phyloP scores from a whole-genome alignment of 83 land plant species.

The Isoetes engelmannii region DNA sequence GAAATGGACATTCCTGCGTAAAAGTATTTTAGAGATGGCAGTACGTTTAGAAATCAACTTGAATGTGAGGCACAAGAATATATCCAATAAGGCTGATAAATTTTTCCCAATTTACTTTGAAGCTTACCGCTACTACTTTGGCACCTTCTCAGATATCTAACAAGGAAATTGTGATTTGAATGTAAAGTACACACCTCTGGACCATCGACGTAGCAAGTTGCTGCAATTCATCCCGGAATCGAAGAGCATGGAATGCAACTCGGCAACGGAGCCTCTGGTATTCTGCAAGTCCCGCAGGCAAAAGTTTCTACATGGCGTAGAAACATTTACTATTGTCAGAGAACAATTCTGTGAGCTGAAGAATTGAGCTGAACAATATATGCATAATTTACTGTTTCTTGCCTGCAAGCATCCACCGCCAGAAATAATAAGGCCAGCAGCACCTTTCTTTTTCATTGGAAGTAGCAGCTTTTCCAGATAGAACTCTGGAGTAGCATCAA shows the following conservation, averaged over 20 bases:
- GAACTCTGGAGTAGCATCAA: constrained; percentile 47
- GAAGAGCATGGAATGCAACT: constrained; percentile 90
- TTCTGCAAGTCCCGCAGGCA: constrained; percentile 66
- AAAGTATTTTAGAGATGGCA: too few relatives aligned
- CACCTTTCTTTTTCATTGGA: constrained; percentile 49
- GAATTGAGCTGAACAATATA: background rate
- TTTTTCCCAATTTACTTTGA: too few relatives aligned
- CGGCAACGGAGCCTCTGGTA: constrained; percentile 88
- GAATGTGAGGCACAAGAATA: too few relatives aligned
- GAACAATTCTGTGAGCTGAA: background rate
- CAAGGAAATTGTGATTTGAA: too few relatives aligned
- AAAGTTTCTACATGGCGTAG: background rate
- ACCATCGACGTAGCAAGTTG: constrained; percentile 58
- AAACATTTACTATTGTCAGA: background rate
- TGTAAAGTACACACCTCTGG: constrained; percentile 43
- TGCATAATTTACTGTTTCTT: background rate
- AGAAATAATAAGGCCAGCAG: constrained; percentile 56
- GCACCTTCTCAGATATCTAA: too few relatives aligned
- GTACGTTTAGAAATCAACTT: too few relatives aligned
- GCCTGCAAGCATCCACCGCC: constrained; percentile 96
- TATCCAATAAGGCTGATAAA: too few relatives aligned
- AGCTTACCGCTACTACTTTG: too few relatives aligned
- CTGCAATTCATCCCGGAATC: constrained; percentile 68
- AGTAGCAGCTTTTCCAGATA: constrained; percentile 60
- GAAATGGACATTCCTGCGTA: too few relatives aligned